Evolutionary conservation across 345 rosid species (phyloP).

Genomic region (Streptanthus diversifolius): DNA sequence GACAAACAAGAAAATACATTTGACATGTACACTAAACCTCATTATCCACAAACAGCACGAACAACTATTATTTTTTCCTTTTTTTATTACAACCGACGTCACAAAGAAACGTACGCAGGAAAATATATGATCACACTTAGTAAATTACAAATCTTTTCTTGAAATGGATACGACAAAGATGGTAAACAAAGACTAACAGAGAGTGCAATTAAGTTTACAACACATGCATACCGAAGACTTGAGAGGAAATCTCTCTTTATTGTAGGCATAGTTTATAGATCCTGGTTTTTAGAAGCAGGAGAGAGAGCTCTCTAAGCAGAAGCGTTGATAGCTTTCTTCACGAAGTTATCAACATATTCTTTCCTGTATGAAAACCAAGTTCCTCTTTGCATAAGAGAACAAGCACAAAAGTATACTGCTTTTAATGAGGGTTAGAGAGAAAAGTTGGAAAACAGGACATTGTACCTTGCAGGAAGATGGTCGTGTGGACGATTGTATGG

Average conservation of each 20-base stretch:
- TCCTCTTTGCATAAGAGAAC: neutral
- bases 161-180: neutral
- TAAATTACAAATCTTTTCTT: neutral
- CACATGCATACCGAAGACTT: neutral
- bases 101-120: neutral
- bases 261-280: neutral
- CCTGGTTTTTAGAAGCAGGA: neutral
- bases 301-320: slow-evolving; percentile 15
- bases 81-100: neutral
- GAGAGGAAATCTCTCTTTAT: slow-evolving; percentile 3
- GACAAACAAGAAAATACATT: neutral
- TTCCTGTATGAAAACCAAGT: slow-evolving; percentile 38
- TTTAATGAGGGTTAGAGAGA: neutral
- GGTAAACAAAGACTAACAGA: neutral
- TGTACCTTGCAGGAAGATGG: slow-evolving; percentile 76
- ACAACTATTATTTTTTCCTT: neutral
- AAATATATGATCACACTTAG: neutral
- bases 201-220: neutral
- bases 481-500: slow-evolving; percentile 89
- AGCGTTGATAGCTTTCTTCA: slow-evolving; percentile 27
- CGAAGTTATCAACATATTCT: slow-evolving; percentile 59
- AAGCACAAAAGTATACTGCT: too few species aligned
- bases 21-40: neutral
- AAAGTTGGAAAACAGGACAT: neutral
- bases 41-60: neutral